Evolutionary conservation across 2,329 filamentous ascomycete genomes (phyloP).

Genomic region (Monilinia laxa): DNA sequence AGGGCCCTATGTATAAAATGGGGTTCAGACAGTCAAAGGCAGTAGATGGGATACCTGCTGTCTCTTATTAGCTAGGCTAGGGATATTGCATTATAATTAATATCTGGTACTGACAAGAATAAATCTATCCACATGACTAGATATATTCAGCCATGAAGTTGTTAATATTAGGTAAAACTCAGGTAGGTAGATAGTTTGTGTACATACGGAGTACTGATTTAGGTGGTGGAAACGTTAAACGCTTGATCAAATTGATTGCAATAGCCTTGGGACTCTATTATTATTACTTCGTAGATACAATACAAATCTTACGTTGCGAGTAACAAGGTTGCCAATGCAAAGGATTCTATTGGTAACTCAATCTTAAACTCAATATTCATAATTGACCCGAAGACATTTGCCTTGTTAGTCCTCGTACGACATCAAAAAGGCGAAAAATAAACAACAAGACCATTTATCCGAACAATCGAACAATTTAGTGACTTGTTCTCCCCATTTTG

Average conservation of each 20-base stretch:
- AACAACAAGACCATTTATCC: not conserved
- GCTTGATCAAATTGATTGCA: no score
- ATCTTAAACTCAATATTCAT: not conserved
- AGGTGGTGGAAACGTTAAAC: no score
- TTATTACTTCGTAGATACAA: not conserved
- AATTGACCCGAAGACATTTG: not conserved
- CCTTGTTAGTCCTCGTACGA: slow-evolving; percentile 8
- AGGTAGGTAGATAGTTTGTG: no score
- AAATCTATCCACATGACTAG: no score
- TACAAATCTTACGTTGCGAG: not conserved
- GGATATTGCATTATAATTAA: not conserved
- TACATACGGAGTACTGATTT: no score
- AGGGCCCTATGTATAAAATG: slow-evolving; percentile 14
- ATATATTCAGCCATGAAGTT: no score
- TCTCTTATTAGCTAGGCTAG: not conserved
- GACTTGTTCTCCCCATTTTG: not conserved
- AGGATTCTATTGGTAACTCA: not conserved
- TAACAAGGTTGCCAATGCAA: not conserved
- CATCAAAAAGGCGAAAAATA: not conserved
- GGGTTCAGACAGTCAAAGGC: not conserved
- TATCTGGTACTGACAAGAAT: no score
- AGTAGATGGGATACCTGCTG: not conserved
- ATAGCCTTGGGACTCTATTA: no score
- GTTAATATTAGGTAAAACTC: no score
- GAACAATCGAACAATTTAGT: not conserved